Percentiles rank a stretch among this genome's conserved stretches.
Conservation (phyloP, 495 filamentous ascomycete species). For the Annulohypoxylon stygium region DNA sequence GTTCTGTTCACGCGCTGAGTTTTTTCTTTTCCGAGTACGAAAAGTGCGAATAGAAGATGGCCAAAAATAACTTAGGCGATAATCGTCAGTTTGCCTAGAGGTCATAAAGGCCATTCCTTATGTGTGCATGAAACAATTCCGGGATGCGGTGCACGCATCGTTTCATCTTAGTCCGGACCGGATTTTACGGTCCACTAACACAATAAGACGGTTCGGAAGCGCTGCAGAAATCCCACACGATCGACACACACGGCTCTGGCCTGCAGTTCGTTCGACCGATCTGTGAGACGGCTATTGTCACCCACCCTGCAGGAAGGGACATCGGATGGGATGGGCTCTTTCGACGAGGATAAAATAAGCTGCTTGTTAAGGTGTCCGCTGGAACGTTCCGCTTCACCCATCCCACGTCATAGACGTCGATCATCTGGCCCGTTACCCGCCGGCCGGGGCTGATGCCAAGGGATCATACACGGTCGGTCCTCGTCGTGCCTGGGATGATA, state of each 20-base stretch:
- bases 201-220: constrained; percentile 45
- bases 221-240: constrained; percentile 36
- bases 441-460: constrained; percentile 29
- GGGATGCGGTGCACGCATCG: constrained; percentile 44
- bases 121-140: constrained; percentile 44
- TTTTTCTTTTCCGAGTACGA: constrained; percentile 8
- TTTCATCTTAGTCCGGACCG: constrained; percentile 45
- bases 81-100: not conserved
- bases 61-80: constrained; percentile 15
- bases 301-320: constrained; percentile 37
- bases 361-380: constrained; percentile 10
- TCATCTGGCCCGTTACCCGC: constrained; percentile 33
- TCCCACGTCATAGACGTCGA: constrained; percentile 35
- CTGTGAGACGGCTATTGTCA: constrained; percentile 30
- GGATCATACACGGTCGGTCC: constrained; percentile 12
- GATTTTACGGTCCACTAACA: constrained; percentile 42
- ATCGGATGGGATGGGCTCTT: constrained; percentile 29
- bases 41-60: constrained; percentile 1
- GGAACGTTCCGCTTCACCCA: constrained; percentile 28
- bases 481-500: constrained; percentile 15
- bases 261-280: constrained; percentile 36
- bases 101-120: constrained; percentile 11
- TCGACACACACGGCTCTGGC: constrained; percentile 31
- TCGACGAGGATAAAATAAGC: constrained; percentile 27
- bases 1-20: not conserved